Percentiles rank a stretch among this genome's conserved stretches.
Evolutionary conservation across 768 basidiomycete genomes (phyloP).

Genomic region (Hypholoma sublateritium): DNA sequence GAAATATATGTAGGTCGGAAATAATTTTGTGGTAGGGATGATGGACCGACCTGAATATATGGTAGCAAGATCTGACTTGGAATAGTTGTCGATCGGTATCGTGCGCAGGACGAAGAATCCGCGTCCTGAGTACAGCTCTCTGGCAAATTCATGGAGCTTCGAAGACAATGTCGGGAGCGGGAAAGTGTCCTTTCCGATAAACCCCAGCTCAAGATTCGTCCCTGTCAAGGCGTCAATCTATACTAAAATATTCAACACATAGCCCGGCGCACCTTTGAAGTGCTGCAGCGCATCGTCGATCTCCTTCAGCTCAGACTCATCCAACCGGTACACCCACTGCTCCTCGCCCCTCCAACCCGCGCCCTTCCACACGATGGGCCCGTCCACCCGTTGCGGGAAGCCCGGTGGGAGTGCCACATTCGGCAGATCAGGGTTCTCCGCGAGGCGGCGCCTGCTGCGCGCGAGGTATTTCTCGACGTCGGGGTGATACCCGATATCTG

Average conservation of each 20-base stretch:
- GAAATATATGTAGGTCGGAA: not conserved
- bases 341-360: conserved; percentile 40
- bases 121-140: conserved; percentile 43
- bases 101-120: conserved; percentile 49
- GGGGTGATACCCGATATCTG: conserved; percentile 45
- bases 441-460: conserved; percentile 36
- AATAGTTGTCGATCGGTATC: conserved; percentile 44
- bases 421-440: conserved; percentile 35
- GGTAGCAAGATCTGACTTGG: conserved; percentile 37
- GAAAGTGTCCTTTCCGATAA: conserved; percentile 37
- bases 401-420: conserved; percentile 33
- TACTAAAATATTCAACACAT: not conserved
- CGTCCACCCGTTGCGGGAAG: conserved; percentile 34
- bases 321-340: conserved; percentile 44
- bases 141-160: conserved; percentile 33
- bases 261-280: conserved; percentile 33
- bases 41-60: conserved; percentile 39
- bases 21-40: not conserved
- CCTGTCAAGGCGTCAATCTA: conserved; percentile 5
- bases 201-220: conserved; percentile 25
- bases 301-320: conserved; percentile 32
- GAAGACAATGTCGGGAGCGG: conserved; percentile 41
- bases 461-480: conserved; percentile 37
- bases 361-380: conserved; percentile 47
- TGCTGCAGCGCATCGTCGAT: conserved; percentile 37